Conservation (phyloP, 2,329 filamentous ascomycete species). For the Fusarium sp. region DNA sequence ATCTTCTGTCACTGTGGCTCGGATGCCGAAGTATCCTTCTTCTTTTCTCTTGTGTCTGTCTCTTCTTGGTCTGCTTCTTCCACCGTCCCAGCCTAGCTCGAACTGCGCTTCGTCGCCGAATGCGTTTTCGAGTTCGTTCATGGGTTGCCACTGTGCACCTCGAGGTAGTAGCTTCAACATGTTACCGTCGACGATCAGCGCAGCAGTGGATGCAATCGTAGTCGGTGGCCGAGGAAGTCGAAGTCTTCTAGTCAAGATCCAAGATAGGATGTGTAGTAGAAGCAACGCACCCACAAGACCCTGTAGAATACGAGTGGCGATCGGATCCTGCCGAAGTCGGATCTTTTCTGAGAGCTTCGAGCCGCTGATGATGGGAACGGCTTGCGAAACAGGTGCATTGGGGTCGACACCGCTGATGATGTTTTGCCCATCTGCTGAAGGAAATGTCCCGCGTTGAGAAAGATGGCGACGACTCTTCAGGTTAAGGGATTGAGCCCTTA, state of each 20-base stretch:
- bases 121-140: constrained; percentile 28
- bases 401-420: constrained; percentile 40
- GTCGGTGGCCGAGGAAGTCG: constrained; percentile 45
- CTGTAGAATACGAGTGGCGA: constrained; percentile 48
- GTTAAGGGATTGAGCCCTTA: constrained; percentile 49
- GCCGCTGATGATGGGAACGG: constrained; percentile 37
- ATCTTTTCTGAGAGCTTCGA: constrained; percentile 25
- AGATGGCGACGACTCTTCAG: constrained; percentile 41
- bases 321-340: constrained; percentile 43
- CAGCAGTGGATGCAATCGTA: constrained; percentile 50
- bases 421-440: constrained; percentile 23
- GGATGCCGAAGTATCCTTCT: constrained; percentile 35
- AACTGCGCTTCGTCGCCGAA: constrained; percentile 33
- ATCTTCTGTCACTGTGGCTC: constrained; percentile 26
- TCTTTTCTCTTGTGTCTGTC: constrained; percentile 30
- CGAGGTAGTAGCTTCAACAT: constrained; percentile 42
- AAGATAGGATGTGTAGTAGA: constrained; percentile 41
- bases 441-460: constrained; percentile 31
- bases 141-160: constrained; percentile 40
- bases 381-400: constrained; percentile 36
- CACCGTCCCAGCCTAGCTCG: constrained; percentile 35
- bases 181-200: constrained; percentile 51
- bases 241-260: constrained; percentile 42
- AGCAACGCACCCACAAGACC: constrained; percentile 45
- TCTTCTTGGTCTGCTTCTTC: constrained; percentile 12